Base-by-base conservation (phyloP, 1,139 yeast species). In the Zygosaccharomyces sapae region DNA sequence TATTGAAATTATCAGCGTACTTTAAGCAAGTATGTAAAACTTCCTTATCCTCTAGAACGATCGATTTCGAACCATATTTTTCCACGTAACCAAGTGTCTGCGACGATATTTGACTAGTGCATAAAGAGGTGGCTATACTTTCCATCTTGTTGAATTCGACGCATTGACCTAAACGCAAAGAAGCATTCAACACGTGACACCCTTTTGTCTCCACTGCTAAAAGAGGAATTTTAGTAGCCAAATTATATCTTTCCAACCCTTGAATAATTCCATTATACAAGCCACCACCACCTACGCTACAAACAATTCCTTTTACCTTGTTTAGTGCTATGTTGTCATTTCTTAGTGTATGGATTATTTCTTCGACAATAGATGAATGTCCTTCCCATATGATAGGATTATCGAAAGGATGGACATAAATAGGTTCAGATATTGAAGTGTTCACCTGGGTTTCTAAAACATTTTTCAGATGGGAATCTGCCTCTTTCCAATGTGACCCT, bases 221-320 rank as follows among this genome's bases (percentile, higher is more conserved):
- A 1, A 80, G 67, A 1, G 80, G 77, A 0, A 77, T 72, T 19
- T 65, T 59, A 3, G 59, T 48, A 0, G 67, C 59, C 51, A 76
- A 56, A 1, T 67, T 63, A 53, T 75, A 66, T 37, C 70, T 66
- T 38, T 70, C 63, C 49, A 83, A 61, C 0, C 90, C 90, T 47
- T 68, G 63, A 37, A 79, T 75, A 4, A 83, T 66, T 0, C 92
- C 92, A 57, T 75, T 73, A 66, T 77, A 81, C 27, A 84, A 70
- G 0, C 92, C 90, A 5, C 89, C 90, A 4, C 90, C 92, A 6
- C 90, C 92, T 43, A 80, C 80, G 24, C 88, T 78, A 56, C 86
- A 76, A 0, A 82, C 78, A 36, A 84, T 69, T 0, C 82, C 87
- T 54, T 75, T 80, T 5, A 85, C 71, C 35, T 67, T 67, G 13